Conservation (phyloP, 176 grass and related monocot genomes). For the Aechmea fasciata region DNA sequence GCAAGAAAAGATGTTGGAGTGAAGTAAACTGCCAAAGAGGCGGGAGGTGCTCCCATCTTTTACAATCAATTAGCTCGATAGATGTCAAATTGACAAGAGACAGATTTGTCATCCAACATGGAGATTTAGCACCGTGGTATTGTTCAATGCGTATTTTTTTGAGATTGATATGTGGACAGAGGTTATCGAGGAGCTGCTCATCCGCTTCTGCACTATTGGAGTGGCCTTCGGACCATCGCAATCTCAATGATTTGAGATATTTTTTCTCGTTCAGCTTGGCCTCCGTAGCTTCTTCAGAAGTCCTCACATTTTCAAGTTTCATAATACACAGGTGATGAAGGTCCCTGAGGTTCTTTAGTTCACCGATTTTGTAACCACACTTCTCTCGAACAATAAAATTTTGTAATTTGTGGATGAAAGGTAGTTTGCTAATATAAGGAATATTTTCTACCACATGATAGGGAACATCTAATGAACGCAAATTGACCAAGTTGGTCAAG, state of each 20-base stretch:
- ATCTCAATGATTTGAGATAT: not conserved
- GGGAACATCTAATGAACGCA: conserved; percentile 7
- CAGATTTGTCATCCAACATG: conserved; percentile 5
- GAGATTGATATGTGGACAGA: conserved; percentile 5
- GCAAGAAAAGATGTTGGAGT: conserved; percentile 6
- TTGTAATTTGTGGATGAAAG: conserved; percentile 18
- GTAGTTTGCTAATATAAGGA: conserved; percentile 8
- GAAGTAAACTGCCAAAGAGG: conserved; percentile 12
- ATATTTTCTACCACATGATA: conserved; percentile 5
- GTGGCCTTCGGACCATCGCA: not conserved
- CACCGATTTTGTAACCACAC: conserved; percentile 7
- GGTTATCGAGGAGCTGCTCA: conserved; percentile 1
- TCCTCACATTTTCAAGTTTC: conserved; percentile 14
- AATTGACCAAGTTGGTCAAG: not conserved
- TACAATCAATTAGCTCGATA: conserved; percentile 3
- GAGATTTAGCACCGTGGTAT: not conserved
- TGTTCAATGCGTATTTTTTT: not conserved
- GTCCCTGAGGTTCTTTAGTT: conserved; percentile 6
- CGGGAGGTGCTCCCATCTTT: not conserved
- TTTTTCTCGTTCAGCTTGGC: conserved; percentile 5
- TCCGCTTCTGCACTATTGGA: not conserved
- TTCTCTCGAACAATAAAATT: not conserved
- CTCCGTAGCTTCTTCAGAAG: not conserved
- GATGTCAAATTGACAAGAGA: not conserved
- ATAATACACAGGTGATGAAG: conserved; percentile 11